phyloP scores from a whole-genome alignment of 768 basidiomycete genomes.

The Pisolithus tinctorius region DNA sequence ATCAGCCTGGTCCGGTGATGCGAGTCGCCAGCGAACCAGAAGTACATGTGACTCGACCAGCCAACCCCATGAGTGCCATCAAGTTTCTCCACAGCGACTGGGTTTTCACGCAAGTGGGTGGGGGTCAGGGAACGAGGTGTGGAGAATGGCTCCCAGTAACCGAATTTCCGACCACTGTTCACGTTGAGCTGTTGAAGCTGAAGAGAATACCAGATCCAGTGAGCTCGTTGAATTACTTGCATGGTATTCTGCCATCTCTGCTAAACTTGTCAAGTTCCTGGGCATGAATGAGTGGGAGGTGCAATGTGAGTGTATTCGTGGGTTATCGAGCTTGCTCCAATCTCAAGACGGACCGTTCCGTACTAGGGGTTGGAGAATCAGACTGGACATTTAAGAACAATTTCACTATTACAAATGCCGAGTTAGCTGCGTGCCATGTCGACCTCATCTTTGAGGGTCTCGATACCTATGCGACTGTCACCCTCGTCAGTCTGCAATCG shows the following conservation, averaged over 20 bases:
- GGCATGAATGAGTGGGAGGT: slow-evolving; percentile 85
- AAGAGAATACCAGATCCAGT: slow-evolving; percentile 81
- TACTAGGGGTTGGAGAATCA: slow-evolving; percentile 79
- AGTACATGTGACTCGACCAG: not conserved
- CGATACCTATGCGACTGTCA: slow-evolving; percentile 79
- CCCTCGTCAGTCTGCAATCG: slow-evolving; percentile 42
- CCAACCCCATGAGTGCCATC: slow-evolving; percentile 12
- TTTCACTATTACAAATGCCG: slow-evolving; percentile 45
- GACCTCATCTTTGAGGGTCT: slow-evolving; percentile 89
- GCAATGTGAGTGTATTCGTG: slow-evolving; percentile 54
- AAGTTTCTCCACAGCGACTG: slow-evolving; percentile 41
- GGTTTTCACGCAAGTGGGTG: slow-evolving; percentile 63
- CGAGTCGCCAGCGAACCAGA: no score
- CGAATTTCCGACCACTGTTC: slow-evolving; percentile 77
- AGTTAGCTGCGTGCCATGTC: slow-evolving; percentile 40
- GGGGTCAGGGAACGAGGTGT: slow-evolving; percentile 48
- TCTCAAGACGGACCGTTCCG: not conserved
- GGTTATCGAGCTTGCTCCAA: not conserved
- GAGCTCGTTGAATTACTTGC: slow-evolving; percentile 17
- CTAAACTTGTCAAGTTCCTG: slow-evolving; percentile 43
- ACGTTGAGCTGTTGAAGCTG: slow-evolving; percentile 73
- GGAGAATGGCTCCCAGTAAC: slow-evolving; percentile 63
- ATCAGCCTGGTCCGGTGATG: no score
- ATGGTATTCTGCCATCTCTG: slow-evolving; percentile 5
- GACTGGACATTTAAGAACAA: slow-evolving; percentile 77